Evolutionary conservation across 768 basidiomycete species (phyloP), one percentile per base, ranked within the genome.

Genomic region (Epithele typhae): DNA sequence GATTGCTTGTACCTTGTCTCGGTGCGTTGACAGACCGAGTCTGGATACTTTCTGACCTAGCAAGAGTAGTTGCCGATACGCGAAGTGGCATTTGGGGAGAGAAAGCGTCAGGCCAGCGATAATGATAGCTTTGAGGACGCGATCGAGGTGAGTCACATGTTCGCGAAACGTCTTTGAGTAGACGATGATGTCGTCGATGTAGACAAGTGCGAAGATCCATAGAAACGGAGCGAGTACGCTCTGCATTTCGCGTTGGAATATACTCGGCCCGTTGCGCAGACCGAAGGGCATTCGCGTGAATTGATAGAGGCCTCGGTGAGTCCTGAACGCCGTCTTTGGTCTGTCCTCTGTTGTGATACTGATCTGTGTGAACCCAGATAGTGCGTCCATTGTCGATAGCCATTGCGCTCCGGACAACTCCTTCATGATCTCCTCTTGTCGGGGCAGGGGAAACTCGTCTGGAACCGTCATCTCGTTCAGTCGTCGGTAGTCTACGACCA

Each of bases 251-350:
- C 68, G 39, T 41, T 74, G 73, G 46, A 73, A 73, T 0, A 71
- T 58, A 2, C 64, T 56, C 0, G 72, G 73, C 1, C 48, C 60
- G 40, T 66, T 64, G 11, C 48, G 32, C 1, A 51, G 45, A 3
- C 56, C 55, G 40, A 75, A 74, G 0, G 71, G 71, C 68, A 74
- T 71, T 27, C 68, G 39, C 21, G 45, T 47, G 52, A 74, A 74
- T 46, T 75, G 71, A 25, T 48, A 68, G 0, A 73, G 51, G 7
- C 73, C 74, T 30, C 52, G 40, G 48, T 73, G 74, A 0, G 64
- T 64, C 3, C 66, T 46, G 41, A 75, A 74, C 0, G 69, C 70
- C 0, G 65, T 63, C 33, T 68, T 66, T 22, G 67, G 60, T 11
- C 53, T 47, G n/a, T 61, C 64, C 10, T 64, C 52, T 0, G 58